Conservation (phyloP, 768 basidiomycete species). For the Porphyrellus cyaneotinctus region DNA sequence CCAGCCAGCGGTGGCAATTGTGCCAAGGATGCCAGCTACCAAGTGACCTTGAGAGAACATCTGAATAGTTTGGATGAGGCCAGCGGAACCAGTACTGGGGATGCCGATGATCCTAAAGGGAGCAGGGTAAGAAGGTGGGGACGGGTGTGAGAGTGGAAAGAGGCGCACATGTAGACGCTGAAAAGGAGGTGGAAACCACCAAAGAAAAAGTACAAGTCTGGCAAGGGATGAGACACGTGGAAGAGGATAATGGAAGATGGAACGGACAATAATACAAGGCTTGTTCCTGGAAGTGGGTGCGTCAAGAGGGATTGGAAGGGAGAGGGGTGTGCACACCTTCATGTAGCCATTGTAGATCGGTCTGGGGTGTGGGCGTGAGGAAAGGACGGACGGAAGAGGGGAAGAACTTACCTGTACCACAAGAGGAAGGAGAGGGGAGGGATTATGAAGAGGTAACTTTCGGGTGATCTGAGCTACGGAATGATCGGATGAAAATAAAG, state of each 20-base stretch:
- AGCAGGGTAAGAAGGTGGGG: constrained; percentile 22
- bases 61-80: constrained; percentile 88
- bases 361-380: constrained; percentile 36
- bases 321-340: constrained; percentile 56
- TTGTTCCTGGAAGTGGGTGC: constrained; percentile 63
- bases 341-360: constrained; percentile 97
- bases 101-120: constrained; percentile 83
- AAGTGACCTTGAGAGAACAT: constrained; percentile 69
- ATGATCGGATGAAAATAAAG: constrained; percentile 19
- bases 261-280: constrained; percentile 86
- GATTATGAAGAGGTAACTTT: constrained; percentile 79
- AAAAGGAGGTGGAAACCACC: constrained; percentile 92
- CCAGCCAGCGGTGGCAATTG: constrained; percentile 86
- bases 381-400: constrained; percentile 5
- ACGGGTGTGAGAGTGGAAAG: not conserved
- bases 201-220: constrained; percentile 97
- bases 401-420: constrained; percentile 80
- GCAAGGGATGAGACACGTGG: constrained; percentile 6
- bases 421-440: constrained; percentile 77
- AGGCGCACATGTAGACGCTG: constrained; percentile 81
- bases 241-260: constrained; percentile 14
- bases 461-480: constrained; percentile 4
- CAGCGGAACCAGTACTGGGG: constrained; percentile 92
- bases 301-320: constrained; percentile 25
- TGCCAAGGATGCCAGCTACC: constrained; percentile 77